Evolutionary conservation across 108 stramenopile genomes (phyloP).

Genomic region (Cyclostephanos tholiformis): DNA sequence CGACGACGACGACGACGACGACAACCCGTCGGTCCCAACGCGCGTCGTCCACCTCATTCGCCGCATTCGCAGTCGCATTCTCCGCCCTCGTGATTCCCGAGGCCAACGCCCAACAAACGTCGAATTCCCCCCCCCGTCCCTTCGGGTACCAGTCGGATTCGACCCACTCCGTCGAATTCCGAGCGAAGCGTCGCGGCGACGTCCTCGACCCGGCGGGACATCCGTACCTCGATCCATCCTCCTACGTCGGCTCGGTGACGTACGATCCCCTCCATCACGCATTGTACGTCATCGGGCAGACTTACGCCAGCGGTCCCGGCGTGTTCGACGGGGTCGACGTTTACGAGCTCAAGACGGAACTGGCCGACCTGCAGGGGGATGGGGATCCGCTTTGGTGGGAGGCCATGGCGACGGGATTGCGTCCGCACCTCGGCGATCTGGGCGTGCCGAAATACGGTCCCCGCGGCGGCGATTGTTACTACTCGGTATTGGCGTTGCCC

Average conservation of each 20-base stretch:
- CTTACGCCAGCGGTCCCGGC: conserved; percentile 25
- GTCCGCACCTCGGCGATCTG: conserved; percentile 26
- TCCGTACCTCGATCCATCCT: conserved; percentile 31
- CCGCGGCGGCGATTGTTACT: conserved; percentile 41
- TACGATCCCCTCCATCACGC: conserved; percentile 58
- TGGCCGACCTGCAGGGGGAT: neutral
- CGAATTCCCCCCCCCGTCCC: too few relatives aligned
- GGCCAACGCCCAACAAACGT: too few relatives aligned
- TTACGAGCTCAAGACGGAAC: conserved; percentile 9
- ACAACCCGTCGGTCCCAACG: too few relatives aligned
- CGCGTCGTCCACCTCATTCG: too few relatives aligned
- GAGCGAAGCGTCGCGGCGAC: neutral
- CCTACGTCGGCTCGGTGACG: conserved; percentile 47
- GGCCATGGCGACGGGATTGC: conserved; percentile 23
- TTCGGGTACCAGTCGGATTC: conserved; percentile 55
- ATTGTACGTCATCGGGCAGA: conserved; percentile 50
- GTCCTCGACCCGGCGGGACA: conserved; percentile 20
- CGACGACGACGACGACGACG: too few relatives aligned
- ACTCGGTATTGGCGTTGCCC: conserved; percentile 41
- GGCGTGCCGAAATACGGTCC: conserved; percentile 23
- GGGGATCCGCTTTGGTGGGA: conserved; percentile 29
- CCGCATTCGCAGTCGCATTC: neutral
- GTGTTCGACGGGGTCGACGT: conserved; percentile 42
- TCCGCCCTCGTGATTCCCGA: neutral
- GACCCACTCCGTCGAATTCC: conserved; percentile 17